Evolutionary conservation across 2,329 filamentous ascomycete species (phyloP).

Genomic region (Blastomyces percursus): DNA sequence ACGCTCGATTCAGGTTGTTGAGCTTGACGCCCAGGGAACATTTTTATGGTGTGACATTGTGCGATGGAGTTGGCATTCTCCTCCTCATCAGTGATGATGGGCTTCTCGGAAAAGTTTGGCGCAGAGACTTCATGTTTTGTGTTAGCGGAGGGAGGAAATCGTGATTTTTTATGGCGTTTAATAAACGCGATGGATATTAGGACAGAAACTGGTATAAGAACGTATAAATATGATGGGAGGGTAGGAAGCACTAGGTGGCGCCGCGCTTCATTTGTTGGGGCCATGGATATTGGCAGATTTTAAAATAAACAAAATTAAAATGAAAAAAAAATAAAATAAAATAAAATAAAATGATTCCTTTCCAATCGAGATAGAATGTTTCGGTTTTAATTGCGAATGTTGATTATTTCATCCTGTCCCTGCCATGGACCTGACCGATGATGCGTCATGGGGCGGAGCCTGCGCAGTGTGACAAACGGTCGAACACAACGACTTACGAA

Average conservation of each 20-base stretch:
- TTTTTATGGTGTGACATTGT: not conserved
- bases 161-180: not conserved
- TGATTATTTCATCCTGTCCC: not conserved
- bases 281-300: not conserved
- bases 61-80: not conserved
- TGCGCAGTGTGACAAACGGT: not conserved
- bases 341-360: not conserved
- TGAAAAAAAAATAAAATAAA: not conserved
- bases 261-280: not conserved
- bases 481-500: not conserved
- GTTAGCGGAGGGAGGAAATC: not conserved
- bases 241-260: not conserved
- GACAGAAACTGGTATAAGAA: not conserved
- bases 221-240: not conserved
- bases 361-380: not conserved
- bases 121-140: not conserved
- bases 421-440: not conserved
- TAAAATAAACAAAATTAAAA: not conserved
- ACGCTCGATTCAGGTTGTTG: slow-evolving; percentile 38
- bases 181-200: slow-evolving; percentile 2
- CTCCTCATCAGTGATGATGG: not conserved
- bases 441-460: not conserved
- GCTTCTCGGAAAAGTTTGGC: not conserved
- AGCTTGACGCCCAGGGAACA: not conserved
- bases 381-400: not conserved